Evolutionary conservation across 2,329 filamentous ascomycete genomes (phyloP).

Genomic region (Volutella citrinella): DNA sequence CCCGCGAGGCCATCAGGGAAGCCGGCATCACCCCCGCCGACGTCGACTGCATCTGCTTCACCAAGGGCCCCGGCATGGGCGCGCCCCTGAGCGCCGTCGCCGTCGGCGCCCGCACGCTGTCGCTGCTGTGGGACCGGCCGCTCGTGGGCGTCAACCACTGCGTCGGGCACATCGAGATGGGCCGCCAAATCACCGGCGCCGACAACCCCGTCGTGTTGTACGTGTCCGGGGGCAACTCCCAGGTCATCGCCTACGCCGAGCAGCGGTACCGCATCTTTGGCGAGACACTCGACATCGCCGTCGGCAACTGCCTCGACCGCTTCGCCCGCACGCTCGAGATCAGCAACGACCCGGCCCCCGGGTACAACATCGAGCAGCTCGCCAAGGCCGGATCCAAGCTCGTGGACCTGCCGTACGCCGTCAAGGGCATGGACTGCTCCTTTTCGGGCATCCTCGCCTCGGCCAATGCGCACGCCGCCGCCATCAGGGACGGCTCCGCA

Average conservation of each 20-base stretch:
- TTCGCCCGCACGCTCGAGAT: conserved; percentile 91
- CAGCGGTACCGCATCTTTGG: conserved; percentile 97
- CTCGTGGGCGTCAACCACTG: conserved; percentile 97
- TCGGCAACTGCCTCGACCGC: conserved; percentile 94
- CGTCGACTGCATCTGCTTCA: conserved; percentile 93
- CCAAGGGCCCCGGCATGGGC: conserved; percentile 93
- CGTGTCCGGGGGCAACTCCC: conserved; percentile 92
- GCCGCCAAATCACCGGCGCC: conserved; percentile 85
- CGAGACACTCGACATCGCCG: conserved; percentile 94
- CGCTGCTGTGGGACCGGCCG: conserved; percentile 81
- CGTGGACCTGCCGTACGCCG: conserved; percentile 87
- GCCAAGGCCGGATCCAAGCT: conserved; percentile 71
- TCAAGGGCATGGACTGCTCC: conserved; percentile 98
- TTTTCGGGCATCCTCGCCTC: conserved; percentile 89
- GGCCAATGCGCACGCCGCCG: conserved; percentile 75
- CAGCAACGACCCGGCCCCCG: conserved; percentile 92
- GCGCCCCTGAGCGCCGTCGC: conserved; percentile 86
- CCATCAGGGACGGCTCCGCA: conserved; percentile 50
- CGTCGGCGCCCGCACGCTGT: conserved; percentile 76
- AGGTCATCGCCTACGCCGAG: conserved; percentile 95
- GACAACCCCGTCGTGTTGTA: conserved; percentile 92
- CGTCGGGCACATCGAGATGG: conserved; percentile 99
- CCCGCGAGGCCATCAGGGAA: conserved; percentile 72
- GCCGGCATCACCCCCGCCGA: conserved; percentile 61
- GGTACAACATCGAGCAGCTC: conserved; percentile 96